A percentile compares a stretch with the other conserved stretches of the same genome.
phyloP scores from a whole-genome alignment of 1,284 basidiomycete genomes.

The Heliocybe sulcata region DNA sequence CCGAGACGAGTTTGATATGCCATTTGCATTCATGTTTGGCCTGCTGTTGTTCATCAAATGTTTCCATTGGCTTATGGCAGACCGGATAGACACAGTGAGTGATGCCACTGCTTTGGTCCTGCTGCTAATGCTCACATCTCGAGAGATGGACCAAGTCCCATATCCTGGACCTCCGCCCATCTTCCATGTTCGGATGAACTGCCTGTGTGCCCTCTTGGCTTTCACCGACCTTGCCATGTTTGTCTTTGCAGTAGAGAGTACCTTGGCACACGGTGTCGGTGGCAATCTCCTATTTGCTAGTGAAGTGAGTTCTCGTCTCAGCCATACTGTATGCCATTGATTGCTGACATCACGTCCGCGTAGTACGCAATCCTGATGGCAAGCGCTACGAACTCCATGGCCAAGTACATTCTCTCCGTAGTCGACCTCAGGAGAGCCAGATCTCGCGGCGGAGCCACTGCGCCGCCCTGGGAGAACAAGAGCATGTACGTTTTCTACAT shows the following conservation, averaged over 20 bases:
- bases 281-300: slow-evolving; percentile 93
- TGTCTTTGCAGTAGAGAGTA: slow-evolving; percentile 70
- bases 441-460: slow-evolving; percentile 74
- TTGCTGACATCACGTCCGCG: neutral
- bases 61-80: slow-evolving; percentile 95
- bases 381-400: slow-evolving; percentile 69
- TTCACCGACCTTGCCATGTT: slow-evolving; percentile 69
- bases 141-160: slow-evolving; percentile 93
- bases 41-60: slow-evolving; percentile 92
- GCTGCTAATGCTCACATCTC: slow-evolving; percentile 4
- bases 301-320: slow-evolving; percentile 52
- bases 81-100: slow-evolving; percentile 91
- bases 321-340: slow-evolving; percentile 2
- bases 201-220: slow-evolving; percentile 67
- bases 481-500: slow-evolving; percentile 97
- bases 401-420: slow-evolving; percentile 83
- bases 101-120: slow-evolving; percentile 2
- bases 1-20: slow-evolving; percentile 88
- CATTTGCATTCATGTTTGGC: slow-evolving; percentile 89
- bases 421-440: slow-evolving; percentile 78
- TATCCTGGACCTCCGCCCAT: slow-evolving; percentile 76
- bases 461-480: slow-evolving; percentile 95
- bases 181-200: slow-evolving; percentile 82
- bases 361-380: slow-evolving; percentile 90
- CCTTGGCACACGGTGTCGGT: slow-evolving; percentile 73